Evolutionary conservation across 495 filamentous ascomycete genomes (phyloP), one percentile per base, ranked within the genome.

Genomic region (Zalerion maritima): DNA sequence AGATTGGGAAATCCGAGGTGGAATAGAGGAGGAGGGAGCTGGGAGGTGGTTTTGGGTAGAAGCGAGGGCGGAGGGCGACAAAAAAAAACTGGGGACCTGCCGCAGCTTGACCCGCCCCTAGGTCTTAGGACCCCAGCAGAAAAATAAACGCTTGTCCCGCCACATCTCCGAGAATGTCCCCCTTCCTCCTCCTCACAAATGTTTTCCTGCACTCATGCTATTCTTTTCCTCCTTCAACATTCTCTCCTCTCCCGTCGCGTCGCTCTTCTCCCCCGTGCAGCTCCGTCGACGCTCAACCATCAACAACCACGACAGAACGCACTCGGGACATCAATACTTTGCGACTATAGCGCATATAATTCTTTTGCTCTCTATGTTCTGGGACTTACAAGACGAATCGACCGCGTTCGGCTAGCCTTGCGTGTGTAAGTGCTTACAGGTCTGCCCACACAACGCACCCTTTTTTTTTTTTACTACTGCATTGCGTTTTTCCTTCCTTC

Each of bases 391-490:
- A 40, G 29, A 47, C 44, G 37, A 36, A 44, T 42, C 40, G 38
- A 38, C 36, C 38, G 23, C 28, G 27, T 40, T 35, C 16, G 32
- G 36, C 6, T 3, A 17, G 26, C 5, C 15, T 14, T 17, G 24
- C 4, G 12, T 6, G 4, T 26, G 4, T 4, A 5, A 4, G 4
- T 26, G 10, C 24, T 4, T 4, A 4, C 15, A n/a, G 4, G n/a
- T n/a, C n/a, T n/a, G n/a, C n/a, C n/a, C n/a, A n/a, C n/a, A n/a
- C n/a, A n/a, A n/a, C n/a, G n/a, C n/a, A n/a, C n/a, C n/a, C 42
- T 50, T 49, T 47, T 44, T 46, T 51, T 48, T 42, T 48, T 47
- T 42, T 46, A 45, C 37, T 38, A 38, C 42, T 35, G 28, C 37
- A 30, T 41, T 36, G 45, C 45, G 41, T 41, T 38, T 32, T 37